phyloP scores from a whole-genome alignment of 1,284 basidiomycete genomes.

The Ustilago trichophora region DNA sequence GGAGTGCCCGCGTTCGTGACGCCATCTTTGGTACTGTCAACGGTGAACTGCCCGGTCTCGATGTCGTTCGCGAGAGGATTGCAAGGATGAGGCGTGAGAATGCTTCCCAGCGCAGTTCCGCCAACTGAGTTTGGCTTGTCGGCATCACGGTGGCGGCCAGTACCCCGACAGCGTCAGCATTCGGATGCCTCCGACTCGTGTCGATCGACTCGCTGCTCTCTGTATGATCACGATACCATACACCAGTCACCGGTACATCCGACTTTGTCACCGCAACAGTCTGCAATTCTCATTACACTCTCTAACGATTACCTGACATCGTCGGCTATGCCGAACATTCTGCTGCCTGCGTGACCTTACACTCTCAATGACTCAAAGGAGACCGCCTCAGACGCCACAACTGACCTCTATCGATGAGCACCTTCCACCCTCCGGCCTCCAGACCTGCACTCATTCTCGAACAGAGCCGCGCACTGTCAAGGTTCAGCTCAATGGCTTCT shows the following conservation, averaged over 20 bases:
- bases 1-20: conserved; percentile 60
- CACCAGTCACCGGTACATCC: neutral
- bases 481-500: no score
- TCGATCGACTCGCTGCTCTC: no score
- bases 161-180: no score
- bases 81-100: conserved; percentile 31
- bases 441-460: no score
- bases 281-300: neutral
- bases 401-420: no score
- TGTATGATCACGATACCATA: neutral
- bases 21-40: conserved; percentile 65
- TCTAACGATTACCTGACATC: neutral
- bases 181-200: no score
- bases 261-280: neutral
- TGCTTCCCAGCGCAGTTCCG: conserved; percentile 1
- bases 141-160: no score
- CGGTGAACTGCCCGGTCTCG: conserved; percentile 61
- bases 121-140: conserved; percentile 3
- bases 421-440: no score
- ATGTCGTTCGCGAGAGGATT: conserved; percentile 60
- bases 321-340: conserved; percentile 1
- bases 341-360: neutral
- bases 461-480: no score
- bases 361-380: no score
- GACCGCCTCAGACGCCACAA: no score